Conservation (phyloP, 2,329 filamentous ascomycete genomes). For the Cladosporium sp. region DNA sequence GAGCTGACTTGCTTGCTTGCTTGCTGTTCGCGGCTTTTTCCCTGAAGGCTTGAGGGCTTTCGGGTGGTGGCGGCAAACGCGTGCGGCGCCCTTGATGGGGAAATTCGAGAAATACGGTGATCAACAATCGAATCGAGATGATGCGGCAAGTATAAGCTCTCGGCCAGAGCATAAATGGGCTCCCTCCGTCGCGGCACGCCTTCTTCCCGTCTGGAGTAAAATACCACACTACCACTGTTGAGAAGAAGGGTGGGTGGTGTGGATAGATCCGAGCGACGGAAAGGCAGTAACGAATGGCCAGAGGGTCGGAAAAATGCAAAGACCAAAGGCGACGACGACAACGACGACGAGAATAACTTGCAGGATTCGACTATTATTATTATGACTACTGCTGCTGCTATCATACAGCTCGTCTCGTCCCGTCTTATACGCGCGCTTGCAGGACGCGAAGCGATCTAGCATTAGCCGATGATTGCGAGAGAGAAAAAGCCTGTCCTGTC, state of each 20-base stretch:
- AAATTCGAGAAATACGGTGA: no score
- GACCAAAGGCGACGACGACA: no score
- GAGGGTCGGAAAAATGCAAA: no score
- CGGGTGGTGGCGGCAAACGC: no score
- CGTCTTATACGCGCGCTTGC: conserved; percentile 10
- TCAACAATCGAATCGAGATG: no score
- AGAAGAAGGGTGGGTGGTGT: not conserved
- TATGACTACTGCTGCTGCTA: not conserved
- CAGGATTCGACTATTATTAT: not conserved
- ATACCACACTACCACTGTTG: not conserved
- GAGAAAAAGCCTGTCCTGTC: not conserved
- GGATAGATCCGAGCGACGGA: not conserved
- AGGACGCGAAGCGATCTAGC: conserved; percentile 7
- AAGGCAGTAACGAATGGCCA: not conserved
- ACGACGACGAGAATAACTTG: no score
- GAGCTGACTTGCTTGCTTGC: no score
- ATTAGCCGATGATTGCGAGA: conserved; percentile 13
- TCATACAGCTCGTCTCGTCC: not conserved
- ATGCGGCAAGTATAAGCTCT: conserved; percentile 3
- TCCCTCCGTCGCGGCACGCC: conserved; percentile 4
- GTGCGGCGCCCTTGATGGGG: conserved; percentile 3
- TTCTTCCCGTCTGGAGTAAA: not conserved
- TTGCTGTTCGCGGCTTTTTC: no score
- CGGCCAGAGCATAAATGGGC: conserved; percentile 4
- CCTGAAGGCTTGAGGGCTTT: no score